Conservation (phyloP, 176 grass and related monocot genomes). For the Themeda triandra region DNA sequence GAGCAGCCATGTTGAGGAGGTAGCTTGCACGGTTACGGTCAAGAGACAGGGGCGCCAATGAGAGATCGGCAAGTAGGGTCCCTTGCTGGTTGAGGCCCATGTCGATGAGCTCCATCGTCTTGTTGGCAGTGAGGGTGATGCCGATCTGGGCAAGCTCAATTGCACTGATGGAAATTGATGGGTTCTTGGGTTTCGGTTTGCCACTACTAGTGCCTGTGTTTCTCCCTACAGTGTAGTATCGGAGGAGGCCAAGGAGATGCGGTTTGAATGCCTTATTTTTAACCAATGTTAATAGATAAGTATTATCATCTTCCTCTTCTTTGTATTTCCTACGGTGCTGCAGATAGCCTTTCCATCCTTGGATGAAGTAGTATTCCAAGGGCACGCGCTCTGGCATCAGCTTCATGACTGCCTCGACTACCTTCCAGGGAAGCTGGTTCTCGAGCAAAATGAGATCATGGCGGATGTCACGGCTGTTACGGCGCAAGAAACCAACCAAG, state of each 20-base stretch:
- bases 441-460: background rate
- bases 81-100: background rate
- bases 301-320: no score
- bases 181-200: no score
- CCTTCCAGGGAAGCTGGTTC: background rate
- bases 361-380: no score
- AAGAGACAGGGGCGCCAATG: background rate
- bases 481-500: fast-evolving
- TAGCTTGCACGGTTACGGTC: background rate
- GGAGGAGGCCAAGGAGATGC: no score
- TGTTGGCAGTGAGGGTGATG: background rate
- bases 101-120: background rate
- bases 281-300: no score
- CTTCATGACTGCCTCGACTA: background rate
- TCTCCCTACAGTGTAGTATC: no score
- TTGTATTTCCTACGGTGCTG: no score
- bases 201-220: no score
- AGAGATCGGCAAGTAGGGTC: background rate
- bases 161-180: no score
- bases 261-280: no score
- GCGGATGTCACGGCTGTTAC: fast-evolving
- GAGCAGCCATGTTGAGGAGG: background rate
- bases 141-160: background rate
- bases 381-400: background rate
- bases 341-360: no score